Base-by-base conservation (phyloP, 2,329 filamentous ascomycete species). In the Cladophialophora immunda region DNA sequence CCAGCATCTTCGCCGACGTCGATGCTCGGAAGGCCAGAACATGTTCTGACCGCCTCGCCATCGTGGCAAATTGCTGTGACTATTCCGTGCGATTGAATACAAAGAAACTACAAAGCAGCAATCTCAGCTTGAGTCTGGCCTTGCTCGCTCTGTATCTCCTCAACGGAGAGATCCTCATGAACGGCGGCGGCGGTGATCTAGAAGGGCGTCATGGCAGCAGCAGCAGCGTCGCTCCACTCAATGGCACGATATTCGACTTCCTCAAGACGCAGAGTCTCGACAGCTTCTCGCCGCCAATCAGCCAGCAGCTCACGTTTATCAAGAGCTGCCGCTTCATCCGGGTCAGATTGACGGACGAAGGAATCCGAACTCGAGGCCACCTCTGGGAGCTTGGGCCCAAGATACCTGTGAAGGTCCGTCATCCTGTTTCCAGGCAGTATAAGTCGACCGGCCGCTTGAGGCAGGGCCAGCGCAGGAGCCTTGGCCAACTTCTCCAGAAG, bases 141-240 rank as follows among this genome's bases (percentile, higher is more conserved):
- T 50, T 62, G 19, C 50, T 62, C 11, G 19, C 50, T 13, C 58
- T 50, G 11, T 45, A 30, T 19, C 29, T 62, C 11, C 38, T 62
- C 58, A 62, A 62, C 27, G 58, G 58, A 53, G 58, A 62, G 27
- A 50, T 62, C 22, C 58, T 62, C 29, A 45, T 47, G 36, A 53
- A 62, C 11, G 32, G 32, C 32, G 4, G 11, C 5, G 32, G 32
- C 9, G 32, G 32, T 11, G 32, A 11, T n/a, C n/a, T n/a, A n/a
- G n/a, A n/a, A n/a, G n/a, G n/a, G n/a, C n/a, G n/a, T n/a, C n/a
- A n/a, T 13, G 11, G 32, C 41, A 38, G 50, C 8, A 7, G 50
- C 36, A 30, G 22, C 32, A 32, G 15, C 58, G n/a, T n/a, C 8
- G 50, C 25, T 19, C 41, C 25, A n/a, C 45, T 50, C 13, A 15